Evolutionary conservation across 306 rosid species (phyloP).

Genomic region (Malus orientalis): DNA sequence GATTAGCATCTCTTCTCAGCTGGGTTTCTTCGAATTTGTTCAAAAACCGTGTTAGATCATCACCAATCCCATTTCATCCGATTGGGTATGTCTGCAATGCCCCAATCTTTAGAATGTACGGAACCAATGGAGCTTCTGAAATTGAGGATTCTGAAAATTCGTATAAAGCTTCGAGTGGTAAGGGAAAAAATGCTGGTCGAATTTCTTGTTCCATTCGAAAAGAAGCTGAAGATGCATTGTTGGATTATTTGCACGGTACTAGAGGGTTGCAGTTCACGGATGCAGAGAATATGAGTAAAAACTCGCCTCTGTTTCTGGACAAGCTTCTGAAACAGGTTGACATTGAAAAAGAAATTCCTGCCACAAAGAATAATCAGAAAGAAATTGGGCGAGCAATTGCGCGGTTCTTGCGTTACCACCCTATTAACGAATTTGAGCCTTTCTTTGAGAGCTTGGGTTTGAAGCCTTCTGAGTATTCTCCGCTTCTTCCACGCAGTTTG

Average conservation of each 20-base stretch:
- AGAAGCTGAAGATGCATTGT: slow-evolving; percentile 60
- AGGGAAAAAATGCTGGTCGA: neutral
- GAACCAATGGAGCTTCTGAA: slow-evolving; percentile 19
- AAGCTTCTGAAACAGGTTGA: slow-evolving; percentile 35
- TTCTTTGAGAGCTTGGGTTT: slow-evolving; percentile 80
- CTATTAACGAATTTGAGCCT: slow-evolving; percentile 82
- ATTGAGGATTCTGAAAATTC: neutral
- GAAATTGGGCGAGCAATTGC: slow-evolving; percentile 31
- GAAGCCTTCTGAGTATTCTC: slow-evolving; percentile 48
- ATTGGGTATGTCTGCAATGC: slow-evolving; percentile 12
- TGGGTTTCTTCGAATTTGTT: slow-evolving; percentile 17
- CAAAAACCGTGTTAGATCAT: slow-evolving; percentile 1
- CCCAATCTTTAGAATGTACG: slow-evolving; percentile 39
- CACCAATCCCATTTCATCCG: slow-evolving; percentile 5
- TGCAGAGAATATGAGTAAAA: slow-evolving; percentile 72
- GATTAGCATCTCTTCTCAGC: slow-evolving; percentile 10
- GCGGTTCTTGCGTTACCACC: slow-evolving; percentile 62
- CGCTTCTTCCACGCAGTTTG: slow-evolving; percentile 51
- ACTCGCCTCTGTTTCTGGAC: slow-evolving; percentile 51
- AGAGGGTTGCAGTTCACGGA: slow-evolving; percentile 56
- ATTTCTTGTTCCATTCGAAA: slow-evolving; percentile 8
- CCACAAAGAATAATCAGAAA: neutral
- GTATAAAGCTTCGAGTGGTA: neutral
- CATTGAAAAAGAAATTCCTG: neutral
- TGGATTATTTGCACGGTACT: slow-evolving; percentile 77